These are phyloP conservation scores for Tolypocladium endophyticum DNA, from an alignment of 2,329 filamentous ascomycete species.

Conservation along the genomic window DNA sequence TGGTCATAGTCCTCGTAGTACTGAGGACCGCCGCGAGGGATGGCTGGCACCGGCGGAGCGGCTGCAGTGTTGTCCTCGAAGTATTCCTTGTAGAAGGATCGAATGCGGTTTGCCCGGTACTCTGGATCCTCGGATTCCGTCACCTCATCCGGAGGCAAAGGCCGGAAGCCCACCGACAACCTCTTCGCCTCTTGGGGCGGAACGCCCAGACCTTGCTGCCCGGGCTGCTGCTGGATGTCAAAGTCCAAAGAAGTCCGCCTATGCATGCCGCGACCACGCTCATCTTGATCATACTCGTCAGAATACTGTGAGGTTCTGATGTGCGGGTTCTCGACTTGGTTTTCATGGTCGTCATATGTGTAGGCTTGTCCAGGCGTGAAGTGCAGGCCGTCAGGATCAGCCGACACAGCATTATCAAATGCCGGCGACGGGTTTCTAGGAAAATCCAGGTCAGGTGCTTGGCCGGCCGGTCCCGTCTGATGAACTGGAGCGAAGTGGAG, in stretches of 20 bases:
- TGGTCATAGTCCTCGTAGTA: constrained; percentile 71
- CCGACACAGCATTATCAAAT: constrained; percentile 7
- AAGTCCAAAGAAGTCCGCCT: constrained; percentile 11
- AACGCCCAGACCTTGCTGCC: constrained; percentile 34
- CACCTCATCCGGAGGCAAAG: constrained; percentile 77
- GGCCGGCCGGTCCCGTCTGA: constrained; percentile 19
- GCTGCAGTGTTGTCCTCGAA: constrained; percentile 70
- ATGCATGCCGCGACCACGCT: constrained; percentile 25
- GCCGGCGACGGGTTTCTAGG: constrained; percentile 18
- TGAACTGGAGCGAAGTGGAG: constrained; percentile 14
- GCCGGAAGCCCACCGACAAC: constrained; percentile 65
- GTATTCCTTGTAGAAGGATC: constrained; percentile 99
- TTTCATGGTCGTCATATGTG: constrained; percentile 5
- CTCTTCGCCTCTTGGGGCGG: constrained; percentile 45
- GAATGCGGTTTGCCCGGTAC: constrained; percentile 86
- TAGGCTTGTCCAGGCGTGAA: constrained; percentile 2
- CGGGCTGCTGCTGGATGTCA: constrained; percentile 13
- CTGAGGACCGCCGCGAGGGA: constrained; percentile 20
- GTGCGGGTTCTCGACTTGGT: constrained; percentile 12
- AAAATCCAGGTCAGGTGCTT: constrained; percentile 24
- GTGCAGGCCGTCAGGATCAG: background rate
- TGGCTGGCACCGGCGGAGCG: constrained; percentile 27
- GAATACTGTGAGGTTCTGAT: constrained; percentile 22
- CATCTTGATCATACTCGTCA: constrained; percentile 18
- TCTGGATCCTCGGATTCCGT: constrained; percentile 79